Evolutionary conservation across 192 early-diverging fungal genomes (phyloP).

Genomic region (Gamsiella multidivaricata): DNA sequence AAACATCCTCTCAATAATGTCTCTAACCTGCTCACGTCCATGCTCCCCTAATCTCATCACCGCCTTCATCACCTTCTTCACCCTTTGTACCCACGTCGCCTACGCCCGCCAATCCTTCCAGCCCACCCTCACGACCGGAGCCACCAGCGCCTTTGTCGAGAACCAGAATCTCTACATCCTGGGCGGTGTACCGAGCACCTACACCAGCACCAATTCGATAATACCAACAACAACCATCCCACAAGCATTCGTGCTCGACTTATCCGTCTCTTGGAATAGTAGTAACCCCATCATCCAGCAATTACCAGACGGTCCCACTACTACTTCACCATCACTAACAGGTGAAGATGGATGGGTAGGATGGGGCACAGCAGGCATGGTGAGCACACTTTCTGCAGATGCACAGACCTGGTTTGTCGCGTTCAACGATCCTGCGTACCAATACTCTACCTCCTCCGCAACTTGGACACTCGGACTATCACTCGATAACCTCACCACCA

Average conservation of each 20-base stretch:
- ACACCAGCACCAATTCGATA: neutral
- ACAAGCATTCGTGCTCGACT: slow-evolving; percentile 11
- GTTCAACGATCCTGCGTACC: neutral
- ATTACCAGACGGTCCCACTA: neutral
- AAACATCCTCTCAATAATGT: too few relatives aligned
- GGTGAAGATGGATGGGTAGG: too few relatives aligned
- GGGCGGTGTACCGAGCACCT: neutral
- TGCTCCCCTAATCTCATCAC: too few relatives aligned
- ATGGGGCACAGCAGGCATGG: too few relatives aligned
- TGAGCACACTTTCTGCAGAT: neutral
- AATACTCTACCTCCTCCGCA: neutral
- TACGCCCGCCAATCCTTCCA: neutral
- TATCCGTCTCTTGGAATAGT: slow-evolving; percentile 11
- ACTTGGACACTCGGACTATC: neutral
- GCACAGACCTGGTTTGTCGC: neutral
- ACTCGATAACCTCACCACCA: neutral
- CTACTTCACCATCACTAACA: too few relatives aligned
- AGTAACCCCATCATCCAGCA: neutral
- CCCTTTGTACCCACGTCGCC: too few relatives aligned
- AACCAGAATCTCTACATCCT: slow-evolving; percentile 5
- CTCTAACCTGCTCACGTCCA: too few relatives aligned
- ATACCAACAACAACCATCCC: neutral
- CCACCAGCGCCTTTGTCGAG: neutral
- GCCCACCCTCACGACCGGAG: neutral
- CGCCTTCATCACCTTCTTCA: too few relatives aligned